A percentile compares a stretch with the other conserved stretches of the same genome.
phyloP scores from a whole-genome alignment of 2,329 filamentous ascomycete species.

The Spiromastix sp. region DNA sequence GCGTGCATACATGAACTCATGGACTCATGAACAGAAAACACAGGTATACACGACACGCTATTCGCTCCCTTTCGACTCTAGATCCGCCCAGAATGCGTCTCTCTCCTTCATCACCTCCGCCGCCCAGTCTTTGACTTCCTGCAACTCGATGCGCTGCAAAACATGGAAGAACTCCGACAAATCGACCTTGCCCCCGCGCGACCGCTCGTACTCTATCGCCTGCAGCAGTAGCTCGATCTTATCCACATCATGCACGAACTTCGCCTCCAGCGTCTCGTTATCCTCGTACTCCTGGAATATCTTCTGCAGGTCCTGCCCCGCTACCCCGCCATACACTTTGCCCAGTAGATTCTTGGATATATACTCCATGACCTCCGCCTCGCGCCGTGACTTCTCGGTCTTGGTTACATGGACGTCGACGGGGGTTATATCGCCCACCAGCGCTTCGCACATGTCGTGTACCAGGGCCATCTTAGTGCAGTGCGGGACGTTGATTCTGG shows the following conservation, averaged over 20 bases:
- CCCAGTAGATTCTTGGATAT: slow-evolving; percentile 64
- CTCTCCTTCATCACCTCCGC: slow-evolving; percentile 66
- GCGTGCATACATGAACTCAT: too few species aligned
- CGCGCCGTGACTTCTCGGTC: slow-evolving; percentile 76
- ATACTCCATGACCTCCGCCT: slow-evolving; percentile 86
- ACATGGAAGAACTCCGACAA: slow-evolving; percentile 82
- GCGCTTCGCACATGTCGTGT: slow-evolving; percentile 92
- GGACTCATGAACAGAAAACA: too few species aligned
- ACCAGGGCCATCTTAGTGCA: slow-evolving; percentile 94
- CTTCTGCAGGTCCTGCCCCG: slow-evolving; percentile 60
- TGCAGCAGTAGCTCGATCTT: slow-evolving; percentile 93
- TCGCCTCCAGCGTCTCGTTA: slow-evolving; percentile 67
- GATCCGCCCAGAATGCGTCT: slow-evolving; percentile 61
- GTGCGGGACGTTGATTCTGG: slow-evolving; percentile 62
- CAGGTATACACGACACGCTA: not conserved
- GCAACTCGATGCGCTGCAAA: slow-evolving; percentile 57
- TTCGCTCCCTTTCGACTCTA: not conserved
- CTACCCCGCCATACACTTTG: slow-evolving; percentile 58
- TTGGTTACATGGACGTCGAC: slow-evolving; percentile 71
- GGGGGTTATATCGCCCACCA: slow-evolving; percentile 95
- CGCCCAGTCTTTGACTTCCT: slow-evolving; percentile 74
- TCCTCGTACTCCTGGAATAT: slow-evolving; percentile 97
- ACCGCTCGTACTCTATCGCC: slow-evolving; percentile 92
- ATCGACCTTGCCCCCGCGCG: slow-evolving; percentile 55
- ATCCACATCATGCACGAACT: slow-evolving; percentile 93